These are phyloP conservation scores for Leishmania braziliensis DNA, from an alignment of 208 protist genomes.

Conservation along the genomic window DNA sequence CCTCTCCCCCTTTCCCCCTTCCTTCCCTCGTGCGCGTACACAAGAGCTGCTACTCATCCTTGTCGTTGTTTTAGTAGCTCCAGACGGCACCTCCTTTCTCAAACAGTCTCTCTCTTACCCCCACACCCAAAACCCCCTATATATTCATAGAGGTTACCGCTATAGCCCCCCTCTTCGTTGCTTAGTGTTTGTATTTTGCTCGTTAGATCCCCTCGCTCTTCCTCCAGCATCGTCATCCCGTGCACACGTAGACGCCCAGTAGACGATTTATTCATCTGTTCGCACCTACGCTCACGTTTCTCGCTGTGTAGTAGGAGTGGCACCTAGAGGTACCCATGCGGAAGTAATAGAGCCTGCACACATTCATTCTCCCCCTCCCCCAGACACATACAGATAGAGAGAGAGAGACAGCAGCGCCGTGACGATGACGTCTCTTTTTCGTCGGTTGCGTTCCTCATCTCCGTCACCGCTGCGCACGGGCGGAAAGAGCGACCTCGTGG, in stretches of 20 bases:
- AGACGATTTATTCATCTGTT: neutral
- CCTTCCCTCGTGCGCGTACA: neutral
- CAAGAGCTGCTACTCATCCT: neutral
- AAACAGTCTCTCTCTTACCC: neutral
- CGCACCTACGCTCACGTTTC: neutral
- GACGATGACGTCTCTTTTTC: constrained; percentile 11
- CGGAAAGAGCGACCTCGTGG: neutral
- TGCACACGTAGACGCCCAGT: neutral
- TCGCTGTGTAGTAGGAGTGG: neutral
- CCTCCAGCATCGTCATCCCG: neutral
- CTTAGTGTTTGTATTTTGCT: neutral
- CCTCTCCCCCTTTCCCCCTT: neutral
- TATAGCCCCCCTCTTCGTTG: neutral
- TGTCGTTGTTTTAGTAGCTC: neutral
- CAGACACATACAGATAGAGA: neutral
- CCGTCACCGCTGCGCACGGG: constrained; percentile 3
- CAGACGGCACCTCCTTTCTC: neutral
- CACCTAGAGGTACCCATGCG: neutral
- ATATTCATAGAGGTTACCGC: neutral
- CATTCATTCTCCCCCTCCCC: neutral
- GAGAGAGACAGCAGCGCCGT: neutral
- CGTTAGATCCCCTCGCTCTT: neutral
- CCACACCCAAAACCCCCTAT: neutral
- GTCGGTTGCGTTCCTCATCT: constrained; percentile 8
- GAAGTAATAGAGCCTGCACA: neutral